Percentiles rank a stretch among this genome's conserved stretches.
These are phyloP conservation scores for Blastobotrys aristatus DNA, from an alignment of 1,139 yeast species.

Conservation along the genomic window DNA sequence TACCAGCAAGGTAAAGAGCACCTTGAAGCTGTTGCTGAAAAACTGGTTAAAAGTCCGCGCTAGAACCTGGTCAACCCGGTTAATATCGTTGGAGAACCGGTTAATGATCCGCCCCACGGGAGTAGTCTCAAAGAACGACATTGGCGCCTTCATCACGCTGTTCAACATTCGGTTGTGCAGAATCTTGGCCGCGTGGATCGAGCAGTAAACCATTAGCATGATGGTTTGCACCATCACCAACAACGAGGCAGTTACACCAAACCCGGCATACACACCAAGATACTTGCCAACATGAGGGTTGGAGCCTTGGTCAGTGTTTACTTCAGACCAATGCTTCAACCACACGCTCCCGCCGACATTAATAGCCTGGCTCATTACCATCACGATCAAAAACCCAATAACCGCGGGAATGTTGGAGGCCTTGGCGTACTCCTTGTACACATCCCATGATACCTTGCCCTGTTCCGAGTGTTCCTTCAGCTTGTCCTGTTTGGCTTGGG, in stretches of 20 bases:
- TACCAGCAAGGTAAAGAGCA: conserved; percentile 74
- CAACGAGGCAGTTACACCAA: conserved; percentile 67
- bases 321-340: conserved; percentile 97
- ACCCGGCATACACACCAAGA: conserved; percentile 65
- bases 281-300: conserved; percentile 70
- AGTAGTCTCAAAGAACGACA: conserved; percentile 95
- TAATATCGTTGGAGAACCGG: conserved; percentile 89
- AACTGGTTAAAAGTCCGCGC: conserved; percentile 83
- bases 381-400: conserved; percentile 43
- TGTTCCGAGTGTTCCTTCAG: conserved; percentile 73
- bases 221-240: conserved; percentile 62
- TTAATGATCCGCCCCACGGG: conserved; percentile 93
- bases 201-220: conserved; percentile 75
- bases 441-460: conserved; percentile 90
- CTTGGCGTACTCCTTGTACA: conserved; percentile 74
- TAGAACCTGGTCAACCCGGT: conserved; percentile 82
- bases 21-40: conserved; percentile 66
- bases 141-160: conserved; percentile 85
- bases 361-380: conserved; percentile 52
- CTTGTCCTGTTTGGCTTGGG: conserved; percentile 28
- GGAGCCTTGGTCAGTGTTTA: conserved; percentile 60
- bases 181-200: conserved; percentile 73
- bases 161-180: conserved; percentile 77
- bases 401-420: conserved; percentile 84
- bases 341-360: conserved; percentile 71